A percentile compares a stretch with the other conserved stretches of the same genome.
Evolutionary conservation across 768 basidiomycete species (phyloP).

Genomic region (Punctularia strigosozonata): DNA sequence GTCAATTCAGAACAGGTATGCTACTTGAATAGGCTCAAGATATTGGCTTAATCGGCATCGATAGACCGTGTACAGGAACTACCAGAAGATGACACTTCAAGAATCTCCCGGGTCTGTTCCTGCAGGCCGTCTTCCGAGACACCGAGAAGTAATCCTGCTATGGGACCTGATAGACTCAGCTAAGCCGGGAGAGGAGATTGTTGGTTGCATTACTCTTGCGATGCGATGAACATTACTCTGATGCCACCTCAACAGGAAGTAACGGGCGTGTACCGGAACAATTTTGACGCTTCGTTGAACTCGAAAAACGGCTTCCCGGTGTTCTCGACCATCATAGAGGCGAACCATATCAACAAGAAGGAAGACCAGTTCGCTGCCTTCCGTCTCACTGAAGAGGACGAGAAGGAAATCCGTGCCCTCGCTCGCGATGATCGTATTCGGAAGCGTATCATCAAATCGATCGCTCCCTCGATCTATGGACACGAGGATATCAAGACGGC

Average conservation of each 20-base stretch:
- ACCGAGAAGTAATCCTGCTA: slow-evolving; percentile 90
- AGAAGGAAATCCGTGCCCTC: slow-evolving; percentile 79
- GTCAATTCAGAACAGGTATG: slow-evolving; percentile 92
- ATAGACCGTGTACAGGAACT: slow-evolving; percentile 95
- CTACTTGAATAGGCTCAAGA: neutral
- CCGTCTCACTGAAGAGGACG: slow-evolving; percentile 93
- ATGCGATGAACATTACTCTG: slow-evolving; percentile 3
- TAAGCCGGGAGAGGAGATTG: slow-evolving; percentile 97
- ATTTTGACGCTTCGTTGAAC: slow-evolving; percentile 96
- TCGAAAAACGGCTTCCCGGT: slow-evolving; percentile 99
- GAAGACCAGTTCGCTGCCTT: slow-evolving; percentile 99
- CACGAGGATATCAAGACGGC: slow-evolving; percentile 99
- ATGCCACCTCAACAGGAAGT: slow-evolving; percentile 55
- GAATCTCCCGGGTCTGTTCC: slow-evolving; percentile 97
- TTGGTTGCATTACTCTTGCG: slow-evolving; percentile 31
- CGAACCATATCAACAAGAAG: slow-evolving; percentile 98
- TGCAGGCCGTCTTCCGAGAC: slow-evolving; percentile 91
- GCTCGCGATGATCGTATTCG: slow-evolving; percentile 89
- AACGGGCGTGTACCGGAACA: slow-evolving; percentile 96
- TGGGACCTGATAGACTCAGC: slow-evolving; percentile 99
- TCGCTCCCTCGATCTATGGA: slow-evolving; percentile 97
- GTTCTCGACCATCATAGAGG: slow-evolving; percentile 96
- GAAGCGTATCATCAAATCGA: slow-evolving; percentile 96
- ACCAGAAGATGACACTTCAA: slow-evolving; percentile 97
- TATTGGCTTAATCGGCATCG: neutral